phyloP scores from a whole-genome alignment of 2,329 filamentous ascomycete species.

The Setomelanomma holmii region DNA sequence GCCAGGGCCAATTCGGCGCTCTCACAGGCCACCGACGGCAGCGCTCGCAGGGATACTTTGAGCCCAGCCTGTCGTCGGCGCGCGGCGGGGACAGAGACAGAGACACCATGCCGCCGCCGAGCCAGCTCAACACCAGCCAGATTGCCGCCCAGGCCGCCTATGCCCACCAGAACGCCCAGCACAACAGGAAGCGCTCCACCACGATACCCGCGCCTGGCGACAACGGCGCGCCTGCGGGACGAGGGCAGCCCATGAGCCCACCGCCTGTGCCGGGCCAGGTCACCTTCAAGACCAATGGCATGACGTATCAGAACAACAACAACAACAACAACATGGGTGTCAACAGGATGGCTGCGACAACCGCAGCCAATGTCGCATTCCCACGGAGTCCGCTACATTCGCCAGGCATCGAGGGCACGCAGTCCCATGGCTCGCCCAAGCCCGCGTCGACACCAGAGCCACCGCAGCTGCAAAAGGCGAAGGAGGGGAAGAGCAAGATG shows the following conservation, averaged over 20 bases:
- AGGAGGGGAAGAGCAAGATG: conserved; percentile 74
- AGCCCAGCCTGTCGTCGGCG: conserved; percentile 72
- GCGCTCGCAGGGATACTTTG: conserved; percentile 77
- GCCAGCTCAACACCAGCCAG: conserved; percentile 69
- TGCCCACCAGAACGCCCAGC: conserved; percentile 66
- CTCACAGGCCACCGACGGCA: conserved; percentile 67
- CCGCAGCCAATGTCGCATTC: conserved; percentile 77
- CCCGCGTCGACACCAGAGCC: conserved; percentile 31
- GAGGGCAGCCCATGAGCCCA: conserved; percentile 58
- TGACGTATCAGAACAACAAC: conserved; percentile 65
- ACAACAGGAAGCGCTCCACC: conserved; percentile 72
- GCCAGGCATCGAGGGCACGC: conserved; percentile 43
- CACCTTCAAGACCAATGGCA: conserved; percentile 51
- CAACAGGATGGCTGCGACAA: conserved; percentile 70
- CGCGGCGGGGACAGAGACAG: conserved; percentile 36
- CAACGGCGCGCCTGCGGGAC: conserved; percentile 21
- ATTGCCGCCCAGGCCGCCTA: conserved; percentile 82
- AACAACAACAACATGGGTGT: conserved; percentile 68
- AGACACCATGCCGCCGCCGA: conserved; percentile 52
- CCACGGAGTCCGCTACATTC: conserved; percentile 65
- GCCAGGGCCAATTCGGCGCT: conserved; percentile 36
- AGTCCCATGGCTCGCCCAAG: conserved; percentile 42
- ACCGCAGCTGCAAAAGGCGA: conserved; percentile 68
- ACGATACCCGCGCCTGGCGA: conserved; percentile 68
- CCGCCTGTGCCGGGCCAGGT: conserved; percentile 59